phyloP scores from a whole-genome alignment of 2,329 filamentous ascomycete genomes.

The Phaeophleospora eucalypticola region DNA sequence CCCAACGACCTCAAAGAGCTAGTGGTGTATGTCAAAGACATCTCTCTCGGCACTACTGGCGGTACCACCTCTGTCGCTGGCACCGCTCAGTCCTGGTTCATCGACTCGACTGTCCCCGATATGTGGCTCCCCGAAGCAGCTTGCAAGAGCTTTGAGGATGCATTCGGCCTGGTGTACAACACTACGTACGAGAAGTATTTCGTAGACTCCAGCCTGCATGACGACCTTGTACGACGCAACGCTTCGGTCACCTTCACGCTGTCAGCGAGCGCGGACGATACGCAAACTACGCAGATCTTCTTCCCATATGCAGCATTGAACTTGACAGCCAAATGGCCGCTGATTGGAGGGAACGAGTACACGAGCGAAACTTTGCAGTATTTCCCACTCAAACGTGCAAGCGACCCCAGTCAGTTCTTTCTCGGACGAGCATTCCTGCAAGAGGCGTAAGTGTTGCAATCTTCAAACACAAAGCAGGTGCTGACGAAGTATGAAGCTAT shows the following conservation, averaged over 20 bases:
- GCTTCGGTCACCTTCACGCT: conserved; percentile 37
- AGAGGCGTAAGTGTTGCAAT: conserved; percentile 20
- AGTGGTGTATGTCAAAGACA: neutral
- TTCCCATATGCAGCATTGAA: conserved; percentile 30
- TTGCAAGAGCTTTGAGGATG: conserved; percentile 38
- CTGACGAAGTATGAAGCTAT: neutral
- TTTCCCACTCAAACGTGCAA: conserved; percentile 25
- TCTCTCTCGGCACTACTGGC: neutral
- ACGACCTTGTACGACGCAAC: conserved; percentile 30
- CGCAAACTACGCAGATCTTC: conserved; percentile 10
- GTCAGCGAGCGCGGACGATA: neutral
- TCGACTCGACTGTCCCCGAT: conserved; percentile 41
- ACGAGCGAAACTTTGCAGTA: conserved; percentile 6
- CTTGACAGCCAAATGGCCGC: conserved; percentile 6
- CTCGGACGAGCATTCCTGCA: conserved; percentile 29
- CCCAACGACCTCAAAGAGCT: neutral
- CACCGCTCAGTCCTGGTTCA: conserved; percentile 1
- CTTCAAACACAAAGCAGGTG: neutral
- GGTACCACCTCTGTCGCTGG: neutral
- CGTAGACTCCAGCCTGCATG: conserved; percentile 37
- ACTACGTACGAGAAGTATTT: conserved; percentile 35
- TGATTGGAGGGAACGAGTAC: neutral
- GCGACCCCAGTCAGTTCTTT: conserved; percentile 24
- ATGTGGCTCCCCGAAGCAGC: conserved; percentile 38
- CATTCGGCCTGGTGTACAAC: conserved; percentile 40